phyloP scores from a whole-genome alignment of 805 yeast genomes.

The Ogataea degrootiae region DNA sequence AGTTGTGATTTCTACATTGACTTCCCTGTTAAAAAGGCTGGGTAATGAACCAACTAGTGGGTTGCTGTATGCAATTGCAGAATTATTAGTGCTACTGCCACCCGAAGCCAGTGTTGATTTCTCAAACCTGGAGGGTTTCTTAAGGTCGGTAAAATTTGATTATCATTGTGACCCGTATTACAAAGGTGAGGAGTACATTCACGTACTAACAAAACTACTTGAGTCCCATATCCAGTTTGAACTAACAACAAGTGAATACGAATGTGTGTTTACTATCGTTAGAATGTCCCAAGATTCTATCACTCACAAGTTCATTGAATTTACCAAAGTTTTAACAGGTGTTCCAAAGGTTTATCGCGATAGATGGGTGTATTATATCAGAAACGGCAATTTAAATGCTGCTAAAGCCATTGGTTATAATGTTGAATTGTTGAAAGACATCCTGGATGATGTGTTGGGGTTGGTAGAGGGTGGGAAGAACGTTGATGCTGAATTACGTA shows the following conservation, averaged over 20 bases:
- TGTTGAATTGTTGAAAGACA: conserved; percentile 8
- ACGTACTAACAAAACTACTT: conserved; percentile 15
- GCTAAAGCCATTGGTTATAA: conserved; percentile 34
- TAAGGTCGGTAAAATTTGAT: conserved; percentile 22
- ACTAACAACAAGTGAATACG: conserved; percentile 9
- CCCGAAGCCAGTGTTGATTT: background rate
- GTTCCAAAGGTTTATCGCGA: conserved; percentile 16
- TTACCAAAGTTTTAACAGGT: conserved; percentile 12
- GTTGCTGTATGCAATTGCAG: conserved; percentile 19
- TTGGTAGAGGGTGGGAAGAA: conserved; percentile 21
- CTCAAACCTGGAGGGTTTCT: conserved; percentile 3
- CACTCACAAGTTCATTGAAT: conserved; percentile 27
- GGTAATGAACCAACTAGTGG: conserved; percentile 4
- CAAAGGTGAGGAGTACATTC: conserved; percentile 35
- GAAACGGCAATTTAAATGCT: conserved; percentile 33
- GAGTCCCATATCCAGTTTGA: conserved; percentile 4
- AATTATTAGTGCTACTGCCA: conserved; percentile 7
- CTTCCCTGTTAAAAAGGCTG: background rate
- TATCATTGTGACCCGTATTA: conserved; percentile 30
- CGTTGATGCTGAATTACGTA: conserved; percentile 27
- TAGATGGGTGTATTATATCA: conserved; percentile 35
- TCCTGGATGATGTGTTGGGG: conserved; percentile 20
- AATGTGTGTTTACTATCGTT: conserved; percentile 26
- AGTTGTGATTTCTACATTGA: background rate
- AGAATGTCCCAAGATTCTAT: conserved; percentile 20